Evolutionary conservation across 2,329 filamentous ascomycete species (phyloP).

Genomic region (Penicillium sp.): DNA sequence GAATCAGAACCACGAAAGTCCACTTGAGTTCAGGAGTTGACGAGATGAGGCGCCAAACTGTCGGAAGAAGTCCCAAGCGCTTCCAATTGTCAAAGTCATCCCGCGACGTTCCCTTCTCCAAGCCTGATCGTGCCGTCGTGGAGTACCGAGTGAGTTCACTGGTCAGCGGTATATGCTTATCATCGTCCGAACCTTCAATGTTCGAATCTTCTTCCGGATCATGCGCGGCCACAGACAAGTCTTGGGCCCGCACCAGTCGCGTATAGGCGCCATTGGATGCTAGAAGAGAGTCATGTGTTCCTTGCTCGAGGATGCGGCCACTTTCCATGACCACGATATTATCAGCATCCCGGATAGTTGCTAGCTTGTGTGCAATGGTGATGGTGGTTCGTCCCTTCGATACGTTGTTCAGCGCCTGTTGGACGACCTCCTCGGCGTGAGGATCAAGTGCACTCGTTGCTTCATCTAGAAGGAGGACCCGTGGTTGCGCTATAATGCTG

Average conservation of each 20-base stretch:
- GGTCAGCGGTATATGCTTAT: background rate
- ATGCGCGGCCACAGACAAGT: slow-evolving; percentile 35
- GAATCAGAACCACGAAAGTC: background rate
- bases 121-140: background rate
- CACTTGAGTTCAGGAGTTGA: slow-evolving; percentile 4
- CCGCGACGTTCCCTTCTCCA: background rate
- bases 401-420: slow-evolving; percentile 73
- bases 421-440: slow-evolving; percentile 79
- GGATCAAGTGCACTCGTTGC: slow-evolving; percentile 86
- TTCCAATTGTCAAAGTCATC: slow-evolving; percentile 12
- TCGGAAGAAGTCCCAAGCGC: slow-evolving; percentile 3
- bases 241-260: slow-evolving; percentile 46
- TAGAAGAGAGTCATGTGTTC: slow-evolving; percentile 42
- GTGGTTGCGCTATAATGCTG: slow-evolving; percentile 75
- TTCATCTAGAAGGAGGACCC: slow-evolving; percentile 81
- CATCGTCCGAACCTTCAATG: background rate
- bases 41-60: slow-evolving; percentile 1
- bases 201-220: slow-evolving; percentile 13
- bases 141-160: slow-evolving; percentile 2
- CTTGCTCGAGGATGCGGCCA: slow-evolving; percentile 45
- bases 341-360: slow-evolving; percentile 45
- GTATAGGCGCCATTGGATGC: slow-evolving; percentile 34
- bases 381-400: slow-evolving; percentile 51
- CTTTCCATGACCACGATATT: slow-evolving; percentile 47
- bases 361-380: slow-evolving; percentile 45